Evolutionary conservation across 805 yeast genomes (phyloP).

Genomic region (Schwanniomyces polymorphus): DNA sequence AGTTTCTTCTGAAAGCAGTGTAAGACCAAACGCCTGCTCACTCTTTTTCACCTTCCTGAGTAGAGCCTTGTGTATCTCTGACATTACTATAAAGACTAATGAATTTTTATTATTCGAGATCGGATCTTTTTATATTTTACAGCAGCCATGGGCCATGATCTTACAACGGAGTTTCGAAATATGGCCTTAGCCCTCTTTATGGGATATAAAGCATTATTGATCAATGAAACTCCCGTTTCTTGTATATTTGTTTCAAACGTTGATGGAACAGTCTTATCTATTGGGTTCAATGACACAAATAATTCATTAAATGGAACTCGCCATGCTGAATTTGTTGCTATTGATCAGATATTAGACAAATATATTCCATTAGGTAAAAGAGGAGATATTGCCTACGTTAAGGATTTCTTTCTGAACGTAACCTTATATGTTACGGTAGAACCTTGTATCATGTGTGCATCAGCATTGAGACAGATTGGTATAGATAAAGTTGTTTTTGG

Average conservation of each 20-base stretch:
- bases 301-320: constrained; percentile 80
- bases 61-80: constrained; percentile 28
- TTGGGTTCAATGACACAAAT: constrained; percentile 87
- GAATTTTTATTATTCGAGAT: neutral
- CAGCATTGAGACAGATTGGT: constrained; percentile 80
- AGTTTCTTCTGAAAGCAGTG: constrained; percentile 16
- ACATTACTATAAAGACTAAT: constrained; percentile 14
- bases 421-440: constrained; percentile 92
- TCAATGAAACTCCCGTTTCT: constrained; percentile 44
- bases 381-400: constrained; percentile 15
- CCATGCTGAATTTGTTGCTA: constrained; percentile 91
- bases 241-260: constrained; percentile 31
- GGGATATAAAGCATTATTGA: constrained; percentile 36
- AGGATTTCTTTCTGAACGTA: constrained; percentile 49
- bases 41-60: constrained; percentile 21
- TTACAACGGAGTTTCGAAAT: constrained; percentile 18
- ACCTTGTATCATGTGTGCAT: constrained; percentile 98
- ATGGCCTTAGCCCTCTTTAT: constrained; percentile 39
- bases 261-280: constrained; percentile 54
- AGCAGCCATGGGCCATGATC: constrained; percentile 6
- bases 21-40: constrained; percentile 21
- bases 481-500: constrained; percentile 80
- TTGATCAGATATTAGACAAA: constrained; percentile 39
- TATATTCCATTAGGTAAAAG: constrained; percentile 20
- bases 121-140: no score